Percentiles rank a stretch among this genome's conserved stretches.
Evolutionary conservation across 2,329 filamentous ascomycete genomes (phyloP).

Genomic region (Periconia sp.): DNA sequence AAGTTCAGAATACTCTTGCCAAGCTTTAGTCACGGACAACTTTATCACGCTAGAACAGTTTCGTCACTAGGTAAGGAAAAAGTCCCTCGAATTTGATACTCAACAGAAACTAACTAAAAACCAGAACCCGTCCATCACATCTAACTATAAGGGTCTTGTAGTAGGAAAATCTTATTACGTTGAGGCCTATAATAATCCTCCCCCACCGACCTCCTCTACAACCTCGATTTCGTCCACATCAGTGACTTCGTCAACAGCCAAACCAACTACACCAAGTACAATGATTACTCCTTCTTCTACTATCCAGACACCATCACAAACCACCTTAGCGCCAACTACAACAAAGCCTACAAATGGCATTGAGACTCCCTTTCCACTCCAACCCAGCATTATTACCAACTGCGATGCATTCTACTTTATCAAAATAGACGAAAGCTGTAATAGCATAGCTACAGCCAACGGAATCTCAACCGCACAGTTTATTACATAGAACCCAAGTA

Average conservation of each 20-base stretch:
- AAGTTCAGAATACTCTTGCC: background rate
- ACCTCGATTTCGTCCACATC: background rate
- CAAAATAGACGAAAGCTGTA: slow-evolving; percentile 6
- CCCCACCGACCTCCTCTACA: background rate
- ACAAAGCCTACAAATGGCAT: slow-evolving; percentile 14
- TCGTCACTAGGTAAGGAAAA: slow-evolving; percentile 5
- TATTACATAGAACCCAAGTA: slow-evolving; percentile 12
- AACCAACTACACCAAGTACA: background rate
- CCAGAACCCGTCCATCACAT: slow-evolving; percentile 7
- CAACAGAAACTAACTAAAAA: too few species aligned
- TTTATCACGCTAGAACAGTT: slow-evolving; percentile 5
- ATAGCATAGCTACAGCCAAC: slow-evolving; percentile 1
- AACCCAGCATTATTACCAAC: slow-evolving; percentile 7
- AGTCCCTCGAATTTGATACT: background rate
- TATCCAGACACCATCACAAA: background rate
- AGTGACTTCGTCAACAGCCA: background rate
- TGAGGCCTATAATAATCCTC: slow-evolving; percentile 3
- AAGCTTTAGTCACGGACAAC: background rate
- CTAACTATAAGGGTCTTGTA: slow-evolving; percentile 1
- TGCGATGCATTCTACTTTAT: slow-evolving; percentile 14
- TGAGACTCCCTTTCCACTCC: slow-evolving; percentile 8
- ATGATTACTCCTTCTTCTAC: slow-evolving; percentile 2
- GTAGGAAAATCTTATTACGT: slow-evolving; percentile 9
- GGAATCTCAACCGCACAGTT: slow-evolving; percentile 12
- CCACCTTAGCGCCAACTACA: background rate